phyloP scores from a whole-genome alignment of 805 yeast genomes.

The Kuraishia cidri region DNA sequence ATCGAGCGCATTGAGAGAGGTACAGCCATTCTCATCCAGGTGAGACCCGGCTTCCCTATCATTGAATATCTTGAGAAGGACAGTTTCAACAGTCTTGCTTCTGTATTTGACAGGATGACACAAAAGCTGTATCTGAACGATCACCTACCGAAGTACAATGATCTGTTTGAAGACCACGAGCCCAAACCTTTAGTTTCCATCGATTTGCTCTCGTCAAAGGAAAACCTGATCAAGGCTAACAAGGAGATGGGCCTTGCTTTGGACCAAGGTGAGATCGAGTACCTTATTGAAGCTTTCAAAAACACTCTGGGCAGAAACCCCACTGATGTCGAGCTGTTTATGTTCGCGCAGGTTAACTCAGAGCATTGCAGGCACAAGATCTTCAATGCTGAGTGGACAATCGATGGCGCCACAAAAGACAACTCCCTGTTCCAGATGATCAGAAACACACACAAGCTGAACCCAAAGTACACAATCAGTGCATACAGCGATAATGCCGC shows the following conservation, averaged over 20 bases:
- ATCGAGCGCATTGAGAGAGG: constrained; percentile 92
- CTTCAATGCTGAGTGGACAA: constrained; percentile 97
- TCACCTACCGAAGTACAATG: constrained; percentile 54
- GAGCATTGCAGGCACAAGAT: constrained; percentile 99
- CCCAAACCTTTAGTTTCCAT: constrained; percentile 81
- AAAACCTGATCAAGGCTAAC: constrained; percentile 68
- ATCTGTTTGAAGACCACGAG: constrained; percentile 65
- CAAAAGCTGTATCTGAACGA: constrained; percentile 52
- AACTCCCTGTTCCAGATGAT: constrained; percentile 87
- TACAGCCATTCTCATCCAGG: constrained; percentile 59
- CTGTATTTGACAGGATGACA: constrained; percentile 92
- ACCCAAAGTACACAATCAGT: constrained; percentile 76
- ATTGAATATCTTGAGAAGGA: constrained; percentile 42
- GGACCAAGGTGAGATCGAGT: constrained; percentile 88
- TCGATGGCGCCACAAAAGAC: constrained; percentile 73
- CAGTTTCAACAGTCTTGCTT: constrained; percentile 44
- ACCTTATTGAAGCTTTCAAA: constrained; percentile 76
- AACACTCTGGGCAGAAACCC: constrained; percentile 77
- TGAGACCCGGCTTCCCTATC: constrained; percentile 64
- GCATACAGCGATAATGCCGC: constrained; percentile 99
- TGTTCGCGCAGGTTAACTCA: constrained; percentile 99
- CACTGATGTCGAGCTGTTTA: constrained; percentile 94
- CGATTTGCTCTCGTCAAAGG: constrained; percentile 47
- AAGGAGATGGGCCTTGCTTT: constrained; percentile 85
- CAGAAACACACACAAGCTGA: constrained; percentile 79